Percentiles rank a stretch among this genome's conserved stretches.
phyloP scores from a whole-genome alignment of 805 yeast species.

The Candida orba region DNA sequence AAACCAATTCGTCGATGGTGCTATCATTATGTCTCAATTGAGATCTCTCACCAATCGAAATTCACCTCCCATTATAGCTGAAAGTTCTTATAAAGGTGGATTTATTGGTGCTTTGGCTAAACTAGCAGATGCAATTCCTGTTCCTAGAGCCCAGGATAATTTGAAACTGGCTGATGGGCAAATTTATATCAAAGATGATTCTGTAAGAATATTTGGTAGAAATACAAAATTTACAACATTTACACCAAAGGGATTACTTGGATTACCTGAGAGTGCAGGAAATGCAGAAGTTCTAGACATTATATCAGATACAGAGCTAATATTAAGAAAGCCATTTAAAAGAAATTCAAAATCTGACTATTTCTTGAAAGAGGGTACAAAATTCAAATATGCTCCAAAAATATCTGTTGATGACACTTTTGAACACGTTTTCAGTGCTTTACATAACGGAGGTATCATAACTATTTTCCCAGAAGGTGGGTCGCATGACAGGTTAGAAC shows the following conservation, averaged over 20 bases:
- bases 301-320: slow-evolving; percentile 62
- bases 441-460: slow-evolving; percentile 70
- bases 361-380: slow-evolving; percentile 49
- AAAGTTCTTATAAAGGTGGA: slow-evolving; percentile 51
- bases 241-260: slow-evolving; percentile 54
- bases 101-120: slow-evolving; percentile 73
- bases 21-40: slow-evolving; percentile 71
- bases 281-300: slow-evolving; percentile 64
- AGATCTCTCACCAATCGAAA: slow-evolving; percentile 56
- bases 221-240: slow-evolving; percentile 59
- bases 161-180: slow-evolving; percentile 61
- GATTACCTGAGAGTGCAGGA: slow-evolving; percentile 74
- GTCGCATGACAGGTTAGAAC: slow-evolving; percentile 87
- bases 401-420: slow-evolving; percentile 81
- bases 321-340: slow-evolving; percentile 62
- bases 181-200: slow-evolving; percentile 47
- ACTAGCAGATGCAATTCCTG: slow-evolving; percentile 77
- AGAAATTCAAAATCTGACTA: slow-evolving; percentile 34
- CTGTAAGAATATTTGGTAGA: slow-evolving; percentile 52
- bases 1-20: slow-evolving; percentile 80
- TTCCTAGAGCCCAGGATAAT: slow-evolving; percentile 84
- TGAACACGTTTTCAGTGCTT: slow-evolving; percentile 73
- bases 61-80: slow-evolving; percentile 78
- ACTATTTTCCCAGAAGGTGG: slow-evolving; percentile 98
- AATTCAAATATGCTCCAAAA: slow-evolving; percentile 68